Evolutionary conservation across 371 early-diverging fungal genomes (phyloP).

Genomic region (Apophysomyces elegans): DNA sequence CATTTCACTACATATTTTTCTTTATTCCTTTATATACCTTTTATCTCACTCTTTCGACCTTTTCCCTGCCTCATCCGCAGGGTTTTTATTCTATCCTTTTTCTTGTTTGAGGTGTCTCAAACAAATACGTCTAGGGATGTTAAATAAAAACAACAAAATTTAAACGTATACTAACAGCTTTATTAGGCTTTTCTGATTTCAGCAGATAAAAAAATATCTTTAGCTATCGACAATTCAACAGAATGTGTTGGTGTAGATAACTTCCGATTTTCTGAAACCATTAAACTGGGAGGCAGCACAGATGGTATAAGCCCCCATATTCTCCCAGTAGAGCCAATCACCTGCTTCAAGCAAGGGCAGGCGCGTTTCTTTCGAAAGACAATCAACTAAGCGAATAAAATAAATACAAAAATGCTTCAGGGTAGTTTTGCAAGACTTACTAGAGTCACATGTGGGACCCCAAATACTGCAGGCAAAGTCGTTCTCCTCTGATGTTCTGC

Average conservation of each 20-base stretch:
- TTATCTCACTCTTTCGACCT: no score
- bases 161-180: no score
- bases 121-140: no score
- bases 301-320: constrained; percentile 98
- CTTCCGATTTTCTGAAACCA: constrained; percentile 84
- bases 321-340: constrained; percentile 95
- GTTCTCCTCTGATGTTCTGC: not conserved
- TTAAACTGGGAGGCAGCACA: constrained; percentile 91
- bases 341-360: constrained; percentile 91
- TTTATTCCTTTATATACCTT: no score
- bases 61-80: no score
- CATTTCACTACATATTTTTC: no score
- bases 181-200: no score
- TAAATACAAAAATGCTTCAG: not conserved
- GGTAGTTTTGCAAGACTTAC: not conserved
- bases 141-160: no score
- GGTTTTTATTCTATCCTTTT: no score
- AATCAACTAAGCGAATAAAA: constrained; percentile 70
- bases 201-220: not conserved
- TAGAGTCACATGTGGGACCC: constrained; percentile 98
- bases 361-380: constrained; percentile 69
- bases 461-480: constrained; percentile 79
- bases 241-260: constrained; percentile 87
- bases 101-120: no score
- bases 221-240: constrained; percentile 13